Percentiles rank a stretch among this genome's conserved stretches.
phyloP scores from a whole-genome alignment of 2,329 filamentous ascomycete species.

The Bipolaris zeicola region DNA sequence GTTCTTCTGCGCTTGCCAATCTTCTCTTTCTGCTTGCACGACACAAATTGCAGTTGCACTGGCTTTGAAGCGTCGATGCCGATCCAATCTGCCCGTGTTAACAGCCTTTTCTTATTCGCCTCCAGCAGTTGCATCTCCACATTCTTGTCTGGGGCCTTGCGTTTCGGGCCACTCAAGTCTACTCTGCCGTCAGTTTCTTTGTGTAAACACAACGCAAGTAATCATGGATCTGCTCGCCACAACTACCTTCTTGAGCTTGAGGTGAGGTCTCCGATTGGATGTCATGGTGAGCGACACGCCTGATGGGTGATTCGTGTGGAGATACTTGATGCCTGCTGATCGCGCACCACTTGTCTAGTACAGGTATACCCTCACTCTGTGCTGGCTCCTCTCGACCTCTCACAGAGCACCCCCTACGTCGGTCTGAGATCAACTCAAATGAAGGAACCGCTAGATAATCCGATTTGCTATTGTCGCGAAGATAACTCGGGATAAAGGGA shows the following conservation, averaged over 20 bases:
- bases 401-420: slow-evolving; percentile 15
- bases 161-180: slow-evolving; percentile 13
- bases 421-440: slow-evolving; percentile 16
- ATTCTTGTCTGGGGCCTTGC: slow-evolving; percentile 10
- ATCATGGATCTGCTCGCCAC: neutral
- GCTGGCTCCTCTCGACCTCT: slow-evolving; percentile 1
- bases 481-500: slow-evolving; percentile 34
- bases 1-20: slow-evolving; percentile 45
- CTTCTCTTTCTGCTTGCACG: slow-evolving; percentile 33
- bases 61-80: slow-evolving; percentile 39
- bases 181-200: neutral
- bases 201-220: neutral
- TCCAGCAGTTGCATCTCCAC: slow-evolving; percentile 31
- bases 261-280: neutral
- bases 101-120: slow-evolving; percentile 35
- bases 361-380: neutral
- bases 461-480: slow-evolving; percentile 18
- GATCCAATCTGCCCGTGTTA: slow-evolving; percentile 44
- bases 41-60: slow-evolving; percentile 34
- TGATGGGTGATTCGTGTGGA: neutral
- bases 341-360: neutral
- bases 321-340: neutral
- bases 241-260: slow-evolving; percentile 1
- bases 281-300: neutral
- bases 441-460: slow-evolving; percentile 12